These are phyloP conservation scores for Cryptosporidium felis DNA, from an alignment of 169 alveolate genomes.

Conservation along the genomic window DNA sequence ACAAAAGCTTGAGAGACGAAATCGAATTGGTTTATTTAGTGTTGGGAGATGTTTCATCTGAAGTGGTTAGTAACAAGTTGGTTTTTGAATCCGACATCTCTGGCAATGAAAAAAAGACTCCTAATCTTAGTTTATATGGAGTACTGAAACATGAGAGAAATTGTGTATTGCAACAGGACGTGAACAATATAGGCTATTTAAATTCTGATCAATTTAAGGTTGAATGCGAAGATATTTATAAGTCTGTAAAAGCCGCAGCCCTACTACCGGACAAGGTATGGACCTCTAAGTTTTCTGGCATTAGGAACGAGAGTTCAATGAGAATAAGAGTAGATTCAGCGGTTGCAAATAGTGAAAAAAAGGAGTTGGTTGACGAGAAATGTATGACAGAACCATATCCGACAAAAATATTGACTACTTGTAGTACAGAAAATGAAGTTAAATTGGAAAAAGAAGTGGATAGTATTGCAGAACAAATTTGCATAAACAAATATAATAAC, in stretches of 20 bases:
- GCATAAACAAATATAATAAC: not conserved
- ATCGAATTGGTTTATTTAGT: slow-evolving; percentile 14
- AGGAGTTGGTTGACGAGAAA: not conserved
- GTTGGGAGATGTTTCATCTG: not conserved
- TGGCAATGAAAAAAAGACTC: not conserved
- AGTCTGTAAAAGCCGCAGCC: not conserved
- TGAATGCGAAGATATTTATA: slow-evolving; percentile 56
- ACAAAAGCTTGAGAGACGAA: not conserved
- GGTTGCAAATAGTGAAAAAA: not conserved
- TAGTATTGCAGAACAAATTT: not conserved
- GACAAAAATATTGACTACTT: slow-evolving; percentile 19
- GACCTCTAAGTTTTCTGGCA: slow-evolving; percentile 23
- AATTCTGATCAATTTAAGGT: not conserved
- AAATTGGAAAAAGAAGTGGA: not conserved
- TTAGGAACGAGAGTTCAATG: not conserved
- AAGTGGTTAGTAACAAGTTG: not conserved
- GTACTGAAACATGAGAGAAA: not conserved
- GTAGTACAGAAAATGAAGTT: not conserved
- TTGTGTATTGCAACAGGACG: not conserved
- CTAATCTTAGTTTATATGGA: not conserved
- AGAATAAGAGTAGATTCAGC: not conserved
- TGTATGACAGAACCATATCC: slow-evolving; percentile 72
- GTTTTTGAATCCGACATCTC: slow-evolving; percentile 12
- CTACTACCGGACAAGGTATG: slow-evolving; percentile 27
- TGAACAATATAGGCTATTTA: not conserved